Evolutionary conservation across 768 basidiomycete genomes (phyloP).

Genomic region (Trametes sanguinea): DNA sequence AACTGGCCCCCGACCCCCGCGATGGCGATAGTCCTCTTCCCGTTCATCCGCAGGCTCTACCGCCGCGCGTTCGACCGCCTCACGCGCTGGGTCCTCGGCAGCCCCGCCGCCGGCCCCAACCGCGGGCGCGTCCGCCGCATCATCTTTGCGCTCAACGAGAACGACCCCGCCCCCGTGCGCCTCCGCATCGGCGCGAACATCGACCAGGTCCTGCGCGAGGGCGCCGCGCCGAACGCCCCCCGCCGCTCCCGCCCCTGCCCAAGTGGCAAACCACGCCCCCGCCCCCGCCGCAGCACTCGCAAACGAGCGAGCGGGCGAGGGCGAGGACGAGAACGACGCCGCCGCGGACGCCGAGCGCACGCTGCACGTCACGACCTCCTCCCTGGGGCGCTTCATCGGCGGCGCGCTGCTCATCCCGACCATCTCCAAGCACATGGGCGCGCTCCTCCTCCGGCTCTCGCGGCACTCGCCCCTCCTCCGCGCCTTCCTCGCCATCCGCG

Average conservation of each 20-base stretch:
- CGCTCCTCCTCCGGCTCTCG: slow-evolving; percentile 56
- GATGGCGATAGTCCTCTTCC: slow-evolving; percentile 33
- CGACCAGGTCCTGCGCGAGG: not conserved
- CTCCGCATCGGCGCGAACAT: slow-evolving; percentile 28
- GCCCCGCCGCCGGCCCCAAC: not conserved
- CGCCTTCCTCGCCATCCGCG: slow-evolving; percentile 36
- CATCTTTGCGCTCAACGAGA: slow-evolving; percentile 29
- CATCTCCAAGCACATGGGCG: slow-evolving; percentile 67
- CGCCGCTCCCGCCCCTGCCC: no score
- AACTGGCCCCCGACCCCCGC: slow-evolving; percentile 39
- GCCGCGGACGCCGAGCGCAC: slow-evolving; percentile 60
- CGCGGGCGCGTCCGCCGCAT: slow-evolving; percentile 22
- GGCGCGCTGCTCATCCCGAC: slow-evolving; percentile 70
- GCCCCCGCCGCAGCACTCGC: not conserved
- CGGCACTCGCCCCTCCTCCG: slow-evolving; percentile 40
- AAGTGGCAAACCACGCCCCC: no score
- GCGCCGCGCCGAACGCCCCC: no score
- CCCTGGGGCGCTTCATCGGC: slow-evolving; percentile 65
- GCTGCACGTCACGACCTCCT: slow-evolving; percentile 56
- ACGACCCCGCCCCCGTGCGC: slow-evolving; percentile 25
- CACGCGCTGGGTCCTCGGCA: slow-evolving; percentile 27
- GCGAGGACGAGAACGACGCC: slow-evolving; percentile 29
- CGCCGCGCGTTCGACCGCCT: slow-evolving; percentile 23
- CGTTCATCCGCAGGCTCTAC: slow-evolving; percentile 32
- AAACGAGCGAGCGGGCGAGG: not conserved